A percentile compares a stretch with the other conserved stretches of the same genome.
Conservation (phyloP, 768 basidiomycete genomes). For the Austroboletus eburneus region DNA sequence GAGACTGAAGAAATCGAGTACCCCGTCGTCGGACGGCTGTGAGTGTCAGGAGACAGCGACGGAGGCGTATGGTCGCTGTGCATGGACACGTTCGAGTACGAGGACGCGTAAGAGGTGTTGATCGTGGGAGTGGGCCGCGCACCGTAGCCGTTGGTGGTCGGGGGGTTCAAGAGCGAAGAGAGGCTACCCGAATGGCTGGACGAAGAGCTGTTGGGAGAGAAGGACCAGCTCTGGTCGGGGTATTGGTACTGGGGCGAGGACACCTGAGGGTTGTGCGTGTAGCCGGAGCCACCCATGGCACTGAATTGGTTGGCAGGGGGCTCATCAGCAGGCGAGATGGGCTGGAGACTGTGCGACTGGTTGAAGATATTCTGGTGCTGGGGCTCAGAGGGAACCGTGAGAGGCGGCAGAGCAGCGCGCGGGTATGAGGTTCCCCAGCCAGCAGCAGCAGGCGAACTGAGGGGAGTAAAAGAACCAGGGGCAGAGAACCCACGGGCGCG, state of each 20-base stretch:
- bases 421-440: conserved; percentile 61
- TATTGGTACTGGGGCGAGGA: conserved; percentile 61
- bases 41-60: conserved; percentile 64
- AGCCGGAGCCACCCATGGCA: conserved; percentile 35
- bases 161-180: conserved; percentile 76
- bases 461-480: conserved; percentile 73
- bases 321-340: conserved; percentile 69
- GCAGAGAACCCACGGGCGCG: conserved; percentile 79
- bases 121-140: conserved; percentile 64
- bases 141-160: conserved; percentile 35
- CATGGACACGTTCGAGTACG: conserved; percentile 69
- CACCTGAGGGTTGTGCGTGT: conserved; percentile 31
- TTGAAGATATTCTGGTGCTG: conserved; percentile 56
- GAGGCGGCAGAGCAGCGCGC: conserved; percentile 68
- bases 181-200: conserved; percentile 69
- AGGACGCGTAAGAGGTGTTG: conserved; percentile 62
- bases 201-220: conserved; percentile 45
- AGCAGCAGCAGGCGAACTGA: conserved; percentile 51
- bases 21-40: conserved; percentile 76
- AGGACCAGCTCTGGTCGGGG: conserved; percentile 56
- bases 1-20: conserved; percentile 84
- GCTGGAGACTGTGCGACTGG: conserved; percentile 56
- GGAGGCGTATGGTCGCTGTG: conserved; percentile 68
- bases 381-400: conserved; percentile 78
- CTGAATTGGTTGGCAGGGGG: conserved; percentile 49